Percentiles rank a stretch among this genome's conserved stretches.
phyloP scores from a whole-genome alignment of 495 filamentous ascomycete genomes.

The Penicillium ochrochloron region DNA sequence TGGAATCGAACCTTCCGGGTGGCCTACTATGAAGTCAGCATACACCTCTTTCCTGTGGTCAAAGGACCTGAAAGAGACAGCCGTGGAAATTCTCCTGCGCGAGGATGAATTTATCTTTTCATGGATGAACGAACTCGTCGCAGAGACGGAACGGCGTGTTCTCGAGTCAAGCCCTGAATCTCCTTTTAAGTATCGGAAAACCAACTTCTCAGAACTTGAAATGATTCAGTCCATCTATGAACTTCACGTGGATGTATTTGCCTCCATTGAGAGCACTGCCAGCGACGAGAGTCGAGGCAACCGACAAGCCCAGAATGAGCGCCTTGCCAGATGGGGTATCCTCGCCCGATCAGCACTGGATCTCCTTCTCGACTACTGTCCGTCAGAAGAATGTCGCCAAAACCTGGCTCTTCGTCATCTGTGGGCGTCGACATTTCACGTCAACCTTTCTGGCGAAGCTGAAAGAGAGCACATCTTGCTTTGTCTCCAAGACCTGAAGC shows the following conservation, averaged over 20 bases:
- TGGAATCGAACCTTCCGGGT: conserved; percentile 29
- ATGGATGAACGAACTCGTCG: conserved; percentile 52
- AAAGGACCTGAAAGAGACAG: conserved; percentile 67
- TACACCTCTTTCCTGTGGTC: conserved; percentile 75
- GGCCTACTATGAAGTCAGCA: conserved; percentile 45
- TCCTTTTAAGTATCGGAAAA: conserved; percentile 35
- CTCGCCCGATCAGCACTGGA: conserved; percentile 67
- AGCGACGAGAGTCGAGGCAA: conserved; percentile 66
- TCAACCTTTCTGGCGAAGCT: conserved; percentile 68
- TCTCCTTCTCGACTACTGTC: conserved; percentile 47
- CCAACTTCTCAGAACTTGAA: conserved; percentile 41
- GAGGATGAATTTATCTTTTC: conserved; percentile 71
- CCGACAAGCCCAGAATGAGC: conserved; percentile 65
- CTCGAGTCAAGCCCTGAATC: conserved; percentile 29
- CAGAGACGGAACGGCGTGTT: conserved; percentile 37
- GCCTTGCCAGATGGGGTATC: conserved; percentile 74
- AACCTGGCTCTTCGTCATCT: conserved; percentile 64
- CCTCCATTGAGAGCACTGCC: conserved; percentile 73
- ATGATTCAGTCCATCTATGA: conserved; percentile 83
- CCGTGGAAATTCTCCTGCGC: conserved; percentile 68
- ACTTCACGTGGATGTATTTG: conserved; percentile 85
- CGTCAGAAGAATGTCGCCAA: conserved; percentile 30
- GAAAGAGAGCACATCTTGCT: conserved; percentile 77
- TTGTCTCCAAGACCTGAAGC: conserved; percentile 76
- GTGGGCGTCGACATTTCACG: conserved; percentile 81